These are phyloP conservation scores for Penstemon barbatus DNA, from an alignment of 257 asterid species.

Conservation along the genomic window DNA sequence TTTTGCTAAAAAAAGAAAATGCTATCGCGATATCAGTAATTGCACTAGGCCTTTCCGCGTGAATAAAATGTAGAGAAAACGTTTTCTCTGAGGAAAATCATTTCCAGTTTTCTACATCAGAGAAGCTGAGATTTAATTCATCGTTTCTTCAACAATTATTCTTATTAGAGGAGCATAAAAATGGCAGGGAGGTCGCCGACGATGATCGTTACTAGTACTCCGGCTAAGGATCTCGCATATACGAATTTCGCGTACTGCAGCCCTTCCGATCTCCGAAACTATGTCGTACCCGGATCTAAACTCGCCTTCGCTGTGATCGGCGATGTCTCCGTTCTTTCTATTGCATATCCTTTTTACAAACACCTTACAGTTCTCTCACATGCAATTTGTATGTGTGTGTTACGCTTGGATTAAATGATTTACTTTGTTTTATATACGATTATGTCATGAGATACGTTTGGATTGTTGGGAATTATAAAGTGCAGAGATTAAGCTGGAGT, in stretches of 20 bases:
- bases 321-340: constrained; percentile 70
- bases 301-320: constrained; percentile 58
- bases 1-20: too few relatives aligned
- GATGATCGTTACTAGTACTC: constrained; percentile 83
- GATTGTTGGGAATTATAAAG: background rate
- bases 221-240: constrained; percentile 72
- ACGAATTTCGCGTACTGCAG: constrained; percentile 82
- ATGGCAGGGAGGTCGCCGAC: constrained; percentile 60
- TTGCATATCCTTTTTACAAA: constrained; percentile 73
- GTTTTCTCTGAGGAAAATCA: background rate
- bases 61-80: too few relatives aligned
- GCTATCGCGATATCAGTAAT: too few relatives aligned
- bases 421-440: background rate
- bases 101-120: background rate
- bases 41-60: too few relatives aligned
- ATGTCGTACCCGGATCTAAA: constrained; percentile 63
- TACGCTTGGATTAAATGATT: constrained; percentile 12
- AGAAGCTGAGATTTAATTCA: background rate
- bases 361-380: constrained; percentile 10
- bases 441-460: constrained; percentile 4
- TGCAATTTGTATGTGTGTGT: constrained; percentile 12
- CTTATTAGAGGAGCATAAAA: constrained; percentile 24
- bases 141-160: background rate
- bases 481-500: background rate
- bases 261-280: constrained; percentile 66